A percentile compares a stretch with the other conserved stretches of the same genome.
phyloP scores from a whole-genome alignment of 495 filamentous ascomycete genomes.

The Aspergillus ostianus region DNA sequence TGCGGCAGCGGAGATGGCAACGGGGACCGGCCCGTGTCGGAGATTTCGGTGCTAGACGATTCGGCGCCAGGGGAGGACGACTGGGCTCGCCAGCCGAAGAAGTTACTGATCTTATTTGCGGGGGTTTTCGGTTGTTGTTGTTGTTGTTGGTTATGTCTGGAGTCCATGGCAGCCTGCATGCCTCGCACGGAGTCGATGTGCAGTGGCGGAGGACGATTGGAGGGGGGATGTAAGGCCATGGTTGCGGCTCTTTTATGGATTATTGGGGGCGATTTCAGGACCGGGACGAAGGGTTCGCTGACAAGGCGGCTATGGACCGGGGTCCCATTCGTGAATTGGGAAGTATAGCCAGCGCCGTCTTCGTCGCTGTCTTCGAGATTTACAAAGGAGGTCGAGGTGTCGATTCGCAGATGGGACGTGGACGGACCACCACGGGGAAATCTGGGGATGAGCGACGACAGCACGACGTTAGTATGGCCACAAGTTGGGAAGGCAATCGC shows the following conservation, averaged over 20 bases:
- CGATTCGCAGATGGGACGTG: constrained; percentile 36
- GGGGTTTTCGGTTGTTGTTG: constrained; percentile 58
- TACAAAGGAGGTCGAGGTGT: constrained; percentile 34
- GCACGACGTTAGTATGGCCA: constrained; percentile 33
- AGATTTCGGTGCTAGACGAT: constrained; percentile 63
- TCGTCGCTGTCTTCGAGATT: constrained; percentile 33
- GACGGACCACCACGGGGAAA: constrained; percentile 37
- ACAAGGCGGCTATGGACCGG: constrained; percentile 45
- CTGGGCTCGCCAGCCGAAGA: constrained; percentile 66
- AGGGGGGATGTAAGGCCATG: constrained; percentile 43
- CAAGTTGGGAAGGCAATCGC: constrained; percentile 7
- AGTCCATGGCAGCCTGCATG: not conserved
- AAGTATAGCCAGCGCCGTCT: constrained; percentile 30
- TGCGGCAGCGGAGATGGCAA: constrained; percentile 57
- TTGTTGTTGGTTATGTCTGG: constrained; percentile 17
- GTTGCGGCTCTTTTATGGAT: constrained; percentile 39
- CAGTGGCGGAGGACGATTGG: constrained; percentile 38
- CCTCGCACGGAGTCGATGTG: constrained; percentile 33
- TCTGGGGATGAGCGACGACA: constrained; percentile 29
- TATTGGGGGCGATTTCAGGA: constrained; percentile 39
- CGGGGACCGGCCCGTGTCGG: constrained; percentile 59
- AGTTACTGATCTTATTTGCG: constrained; percentile 60
- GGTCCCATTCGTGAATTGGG: constrained; percentile 45
- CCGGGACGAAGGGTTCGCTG: constrained; percentile 49
- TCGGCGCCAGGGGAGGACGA: constrained; percentile 55